Percentiles rank a stretch among this genome's conserved stretches.
These are phyloP conservation scores for Beta corolliflora DNA, from an alignment of 179 eudicot species.

Conservation along the genomic window DNA sequence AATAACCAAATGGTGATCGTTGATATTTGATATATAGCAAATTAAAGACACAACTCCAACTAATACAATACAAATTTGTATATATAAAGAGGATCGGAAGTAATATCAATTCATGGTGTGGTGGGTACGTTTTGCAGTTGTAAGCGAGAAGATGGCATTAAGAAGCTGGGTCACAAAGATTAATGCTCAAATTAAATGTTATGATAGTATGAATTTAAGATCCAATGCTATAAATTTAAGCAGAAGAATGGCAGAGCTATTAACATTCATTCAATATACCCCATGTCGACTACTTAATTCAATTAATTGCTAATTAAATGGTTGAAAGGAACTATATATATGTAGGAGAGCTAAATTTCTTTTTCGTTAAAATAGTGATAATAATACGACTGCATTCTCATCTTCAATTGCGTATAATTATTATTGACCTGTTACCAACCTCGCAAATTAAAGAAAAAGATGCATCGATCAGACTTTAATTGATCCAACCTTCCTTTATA, in stretches of 20 bases:
- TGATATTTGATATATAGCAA: too few species aligned
- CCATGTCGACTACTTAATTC: constrained; percentile 11
- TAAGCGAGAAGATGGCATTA: constrained; percentile 21
- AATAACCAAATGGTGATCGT: too few species aligned
- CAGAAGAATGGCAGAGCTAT: constrained; percentile 12
- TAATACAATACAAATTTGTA: background rate
- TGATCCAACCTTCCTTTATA: background rate
- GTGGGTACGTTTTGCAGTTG: constrained; percentile 30
- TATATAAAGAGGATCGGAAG: background rate
- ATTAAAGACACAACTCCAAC: background rate
- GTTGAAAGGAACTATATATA: constrained; percentile 23
- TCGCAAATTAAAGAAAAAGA: background rate
- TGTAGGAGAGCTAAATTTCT: too few species aligned
- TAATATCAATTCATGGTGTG: background rate
- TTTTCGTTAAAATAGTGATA: too few species aligned
- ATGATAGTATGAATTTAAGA: constrained; percentile 22
- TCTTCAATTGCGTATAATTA: background rate
- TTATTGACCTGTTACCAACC: constrained; percentile 8
- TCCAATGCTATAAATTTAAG: constrained; percentile 20
- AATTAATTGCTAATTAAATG: constrained; percentile 23
- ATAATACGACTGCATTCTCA: background rate
- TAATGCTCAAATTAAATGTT: constrained; percentile 30
- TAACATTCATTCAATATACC: constrained; percentile 14
- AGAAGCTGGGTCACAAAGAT: constrained; percentile 28
- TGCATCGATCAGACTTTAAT: background rate